A percentile compares a stretch with the other conserved stretches of the same genome.
Evolutionary conservation across 2,329 filamentous ascomycete genomes (phyloP).

Genomic region (Blastomyces silverae): DNA sequence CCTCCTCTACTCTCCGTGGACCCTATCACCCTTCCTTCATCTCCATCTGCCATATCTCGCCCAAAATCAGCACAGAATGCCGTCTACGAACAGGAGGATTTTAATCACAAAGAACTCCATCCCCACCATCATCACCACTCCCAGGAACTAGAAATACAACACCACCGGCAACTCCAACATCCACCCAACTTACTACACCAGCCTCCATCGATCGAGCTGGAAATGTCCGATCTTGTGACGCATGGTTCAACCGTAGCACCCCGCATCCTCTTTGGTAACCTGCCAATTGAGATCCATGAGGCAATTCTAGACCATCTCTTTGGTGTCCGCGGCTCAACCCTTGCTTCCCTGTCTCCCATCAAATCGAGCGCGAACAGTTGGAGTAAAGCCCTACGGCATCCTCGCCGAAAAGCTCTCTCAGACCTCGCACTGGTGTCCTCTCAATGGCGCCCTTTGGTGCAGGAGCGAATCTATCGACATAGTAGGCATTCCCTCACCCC

Average conservation of each 20-base stretch:
- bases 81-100: not conserved
- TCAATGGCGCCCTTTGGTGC: constrained; percentile 61
- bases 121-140: not conserved
- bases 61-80: constrained; percentile 6
- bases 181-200: not conserved
- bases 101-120: not conserved
- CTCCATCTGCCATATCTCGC: not conserved
- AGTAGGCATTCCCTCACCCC: constrained; percentile 31
- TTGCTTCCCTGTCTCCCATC: constrained; percentile 51
- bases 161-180: not conserved
- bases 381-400: constrained; percentile 60
- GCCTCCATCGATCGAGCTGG: not conserved
- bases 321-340: constrained; percentile 58
- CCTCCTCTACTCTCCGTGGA: constrained; percentile 4
- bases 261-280: constrained; percentile 30
- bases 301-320: constrained; percentile 65
- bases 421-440: constrained; percentile 54
- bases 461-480: constrained; percentile 66
- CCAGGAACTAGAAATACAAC: not conserved
- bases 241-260: not conserved
- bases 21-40: constrained; percentile 3
- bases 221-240: constrained; percentile 5
- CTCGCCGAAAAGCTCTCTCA: constrained; percentile 59
- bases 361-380: constrained; percentile 52
- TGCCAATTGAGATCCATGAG: constrained; percentile 66